phyloP scores from a whole-genome alignment of 2,329 filamentous ascomycete genomes.

The Diatrype stigma region DNA sequence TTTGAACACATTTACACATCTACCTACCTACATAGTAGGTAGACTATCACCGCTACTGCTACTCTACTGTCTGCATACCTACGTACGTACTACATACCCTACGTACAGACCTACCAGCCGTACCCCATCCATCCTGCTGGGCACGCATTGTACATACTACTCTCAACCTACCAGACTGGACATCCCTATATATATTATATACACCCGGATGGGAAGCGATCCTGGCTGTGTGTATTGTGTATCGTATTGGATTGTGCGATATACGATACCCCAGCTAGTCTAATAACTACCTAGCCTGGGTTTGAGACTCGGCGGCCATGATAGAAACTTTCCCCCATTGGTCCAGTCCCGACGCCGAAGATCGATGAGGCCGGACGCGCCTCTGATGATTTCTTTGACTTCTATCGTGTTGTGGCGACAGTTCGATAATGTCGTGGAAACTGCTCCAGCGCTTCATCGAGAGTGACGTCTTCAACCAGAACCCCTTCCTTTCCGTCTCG shows the following conservation, averaged over 20 bases:
- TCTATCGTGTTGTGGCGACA: constrained; percentile 19
- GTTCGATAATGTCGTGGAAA: constrained; percentile 70
- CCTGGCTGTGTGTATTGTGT: too few relatives aligned
- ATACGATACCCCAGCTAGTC: not conserved
- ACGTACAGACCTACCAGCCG: too few relatives aligned
- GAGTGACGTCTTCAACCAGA: constrained; percentile 90
- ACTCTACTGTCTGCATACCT: not conserved
- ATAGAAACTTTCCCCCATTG: constrained; percentile 18
- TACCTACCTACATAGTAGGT: not conserved
- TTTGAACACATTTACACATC: not conserved
- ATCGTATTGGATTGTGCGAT: too few relatives aligned
- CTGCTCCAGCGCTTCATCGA: constrained; percentile 86
- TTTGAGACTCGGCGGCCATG: constrained; percentile 22
- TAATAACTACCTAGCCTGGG: not conserved
- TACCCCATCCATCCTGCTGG: too few relatives aligned
- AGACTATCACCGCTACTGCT: not conserved
- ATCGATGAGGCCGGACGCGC: constrained; percentile 28
- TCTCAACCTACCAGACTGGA: too few relatives aligned
- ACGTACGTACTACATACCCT: not conserved
- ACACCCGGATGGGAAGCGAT: too few relatives aligned
- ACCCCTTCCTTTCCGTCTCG: constrained; percentile 82
- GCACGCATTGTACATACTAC: too few relatives aligned
- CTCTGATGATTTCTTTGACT: constrained; percentile 22
- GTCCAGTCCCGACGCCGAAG: constrained; percentile 13
- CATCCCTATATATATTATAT: too few relatives aligned